phyloP scores from a whole-genome alignment of 139 green algal genomes.

The Desmodesmus armatus region DNA sequence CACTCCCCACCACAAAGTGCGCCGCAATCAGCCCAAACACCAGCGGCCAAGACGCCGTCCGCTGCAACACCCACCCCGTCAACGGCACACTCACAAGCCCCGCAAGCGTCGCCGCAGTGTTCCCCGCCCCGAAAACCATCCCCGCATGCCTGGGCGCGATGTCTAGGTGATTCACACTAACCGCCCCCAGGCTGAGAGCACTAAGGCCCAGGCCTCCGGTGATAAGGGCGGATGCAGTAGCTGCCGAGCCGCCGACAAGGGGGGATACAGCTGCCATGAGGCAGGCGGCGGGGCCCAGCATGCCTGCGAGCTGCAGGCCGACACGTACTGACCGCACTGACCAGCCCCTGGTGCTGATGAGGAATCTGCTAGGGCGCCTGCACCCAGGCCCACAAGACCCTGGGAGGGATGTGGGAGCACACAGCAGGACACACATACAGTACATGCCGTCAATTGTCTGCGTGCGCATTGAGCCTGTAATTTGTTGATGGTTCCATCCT shows the following conservation, averaged over 20 bases:
- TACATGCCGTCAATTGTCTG: no score
- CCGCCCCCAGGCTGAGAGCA: slow-evolving; percentile 79
- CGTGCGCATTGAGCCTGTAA: no score
- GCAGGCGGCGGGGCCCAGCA: slow-evolving; percentile 80
- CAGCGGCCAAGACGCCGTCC: slow-evolving; percentile 66
- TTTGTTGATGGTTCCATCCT: no score
- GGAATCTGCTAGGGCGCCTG: slow-evolving; percentile 58
- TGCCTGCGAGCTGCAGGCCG: slow-evolving; percentile 69
- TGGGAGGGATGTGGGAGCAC: slow-evolving; percentile 43
- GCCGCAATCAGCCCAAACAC: slow-evolving; percentile 82
- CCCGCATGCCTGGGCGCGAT: slow-evolving; percentile 79
- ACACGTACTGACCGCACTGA: slow-evolving; percentile 56
- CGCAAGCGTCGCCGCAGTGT: slow-evolving; percentile 80
- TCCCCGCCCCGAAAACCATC: slow-evolving; percentile 81
- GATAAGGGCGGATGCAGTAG: slow-evolving; percentile 68
- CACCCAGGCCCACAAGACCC: slow-evolving; percentile 55
- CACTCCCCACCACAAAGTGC: slow-evolving; percentile 73
- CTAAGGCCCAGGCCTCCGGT: slow-evolving; percentile 78
- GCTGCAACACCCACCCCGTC: slow-evolving; percentile 67
- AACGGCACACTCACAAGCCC: slow-evolving; percentile 78
- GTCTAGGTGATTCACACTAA: slow-evolving; percentile 82
- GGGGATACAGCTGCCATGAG: slow-evolving; percentile 74
- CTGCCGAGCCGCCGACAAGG: slow-evolving; percentile 52
- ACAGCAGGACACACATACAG: no score
- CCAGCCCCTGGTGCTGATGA: slow-evolving; percentile 59